phyloP scores from a whole-genome alignment of 2,329 filamentous ascomycete species.

The Sarocladium brachiariae region DNA sequence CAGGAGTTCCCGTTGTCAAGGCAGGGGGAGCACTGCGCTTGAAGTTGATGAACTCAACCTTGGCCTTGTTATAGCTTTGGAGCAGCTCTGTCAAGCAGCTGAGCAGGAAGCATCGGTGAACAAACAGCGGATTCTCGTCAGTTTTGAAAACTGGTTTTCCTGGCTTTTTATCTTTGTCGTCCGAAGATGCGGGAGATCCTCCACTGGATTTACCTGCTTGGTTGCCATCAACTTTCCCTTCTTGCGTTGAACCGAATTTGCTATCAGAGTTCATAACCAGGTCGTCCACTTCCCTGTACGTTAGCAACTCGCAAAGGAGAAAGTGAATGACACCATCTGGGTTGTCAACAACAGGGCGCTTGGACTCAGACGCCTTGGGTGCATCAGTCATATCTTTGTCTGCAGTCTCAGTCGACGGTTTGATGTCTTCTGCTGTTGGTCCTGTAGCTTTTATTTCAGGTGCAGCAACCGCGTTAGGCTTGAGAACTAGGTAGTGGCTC shows the following conservation, averaged over 20 bases:
- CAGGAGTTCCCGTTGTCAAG: constrained; percentile 75
- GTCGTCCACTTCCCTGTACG: constrained; percentile 88
- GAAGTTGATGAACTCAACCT: constrained; percentile 99
- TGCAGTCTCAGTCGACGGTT: constrained; percentile 50
- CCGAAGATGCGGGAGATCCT: constrained; percentile 15
- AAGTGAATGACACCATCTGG: constrained; percentile 95
- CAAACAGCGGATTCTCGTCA: constrained; percentile 90
- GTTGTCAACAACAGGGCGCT: constrained; percentile 80
- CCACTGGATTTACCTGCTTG: constrained; percentile 23
- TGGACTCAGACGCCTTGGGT: constrained; percentile 62
- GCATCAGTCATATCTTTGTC: constrained; percentile 58
- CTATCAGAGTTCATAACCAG: neutral
- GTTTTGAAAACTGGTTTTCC: constrained; percentile 76
- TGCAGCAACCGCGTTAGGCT: constrained; percentile 22
- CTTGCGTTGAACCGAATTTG: constrained; percentile 34
- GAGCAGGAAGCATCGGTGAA: constrained; percentile 91
- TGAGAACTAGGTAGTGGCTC: constrained; percentile 28
- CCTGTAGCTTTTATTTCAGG: neutral
- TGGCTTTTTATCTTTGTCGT: constrained; percentile 54
- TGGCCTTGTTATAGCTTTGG: constrained; percentile 86
- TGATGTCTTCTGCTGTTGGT: constrained; percentile 36
- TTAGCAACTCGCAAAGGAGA: constrained; percentile 82
- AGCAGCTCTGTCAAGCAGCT: constrained; percentile 88
- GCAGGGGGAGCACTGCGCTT: constrained; percentile 78
- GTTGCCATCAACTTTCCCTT: constrained; percentile 24